phyloP scores from a whole-genome alignment of 2,329 filamentous ascomycete genomes.

The Fusarium scirpi region DNA sequence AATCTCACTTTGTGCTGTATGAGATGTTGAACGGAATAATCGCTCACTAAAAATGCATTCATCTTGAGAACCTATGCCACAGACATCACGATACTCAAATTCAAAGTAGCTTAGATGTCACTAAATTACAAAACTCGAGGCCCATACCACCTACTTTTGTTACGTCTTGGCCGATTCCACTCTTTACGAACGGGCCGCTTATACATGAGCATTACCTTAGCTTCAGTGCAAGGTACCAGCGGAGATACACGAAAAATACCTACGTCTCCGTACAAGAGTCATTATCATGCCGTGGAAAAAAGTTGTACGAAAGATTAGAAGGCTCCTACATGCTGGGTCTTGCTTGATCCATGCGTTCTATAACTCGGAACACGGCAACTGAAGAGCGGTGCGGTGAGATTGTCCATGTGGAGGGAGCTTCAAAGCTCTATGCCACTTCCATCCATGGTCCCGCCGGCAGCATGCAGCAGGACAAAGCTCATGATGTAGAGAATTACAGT shows the following conservation, averaged over 20 bases:
- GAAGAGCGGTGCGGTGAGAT: slow-evolving; percentile 45
- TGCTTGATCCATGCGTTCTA: slow-evolving; percentile 23
- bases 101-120: slow-evolving; percentile 34
- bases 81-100: slow-evolving; percentile 17
- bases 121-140: slow-evolving; percentile 19
- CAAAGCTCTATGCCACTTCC: slow-evolving; percentile 33
- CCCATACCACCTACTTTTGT: slow-evolving; percentile 13
- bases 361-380: slow-evolving; percentile 48
- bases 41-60: slow-evolving; percentile 23
- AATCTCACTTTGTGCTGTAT: neutral
- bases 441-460: slow-evolving; percentile 28
- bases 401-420: slow-evolving; percentile 43
- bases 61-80: slow-evolving; percentile 5
- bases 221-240: slow-evolving; percentile 30
- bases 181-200: slow-evolving; percentile 37
- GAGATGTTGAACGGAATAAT: slow-evolving; percentile 27
- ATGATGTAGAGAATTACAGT: slow-evolving; percentile 28
- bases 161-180: slow-evolving; percentile 27
- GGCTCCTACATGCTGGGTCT: neutral
- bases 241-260: slow-evolving; percentile 22
- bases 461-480: slow-evolving; percentile 19
- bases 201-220: slow-evolving; percentile 29
- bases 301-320: slow-evolving; percentile 2
- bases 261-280: neutral
- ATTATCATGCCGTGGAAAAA: slow-evolving; percentile 13